Conservation (phyloP, 176 grass and related monocot species). For the Thinopyrum elongatum region DNA sequence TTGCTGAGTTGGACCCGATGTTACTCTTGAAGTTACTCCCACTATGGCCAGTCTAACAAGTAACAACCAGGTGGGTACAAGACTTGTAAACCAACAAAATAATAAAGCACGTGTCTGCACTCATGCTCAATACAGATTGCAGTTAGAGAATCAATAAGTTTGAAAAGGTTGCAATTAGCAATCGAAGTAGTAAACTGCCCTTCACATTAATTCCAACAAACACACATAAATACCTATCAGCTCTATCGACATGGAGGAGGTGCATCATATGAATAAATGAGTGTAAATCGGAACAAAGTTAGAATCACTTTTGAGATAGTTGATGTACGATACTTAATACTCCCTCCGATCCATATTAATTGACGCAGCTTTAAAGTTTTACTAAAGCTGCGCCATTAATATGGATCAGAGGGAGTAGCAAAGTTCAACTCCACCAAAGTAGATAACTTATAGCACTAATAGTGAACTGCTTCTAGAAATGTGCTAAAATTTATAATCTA, state of each 20-base stretch:
- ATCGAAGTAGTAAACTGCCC: background rate
- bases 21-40: too few species aligned
- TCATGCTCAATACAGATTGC: background rate
- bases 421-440: too few species aligned
- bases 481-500: slow-evolving; percentile 3
- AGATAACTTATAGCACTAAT: background rate
- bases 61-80: slow-evolving; percentile 15
- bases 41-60: too few species aligned
- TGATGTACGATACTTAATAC: background rate
- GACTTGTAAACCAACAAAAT: background rate
- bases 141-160: background rate
- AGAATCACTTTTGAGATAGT: background rate
- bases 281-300: slow-evolving; percentile 7
- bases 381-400: too few species aligned
- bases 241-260: background rate
- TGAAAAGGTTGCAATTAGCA: background rate
- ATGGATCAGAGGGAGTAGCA: too few species aligned
- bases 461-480: slow-evolving; percentile 15
- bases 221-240: background rate
- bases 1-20: too few species aligned
- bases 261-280: background rate
- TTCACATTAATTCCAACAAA: background rate
- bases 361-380: too few species aligned
- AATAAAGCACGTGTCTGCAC: background rate
- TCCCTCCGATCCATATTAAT: too few species aligned